Percentiles rank a stretch among this genome's conserved stretches.
Conservation (phyloP, 106 monocot species). For the Triglochin maritima region DNA sequence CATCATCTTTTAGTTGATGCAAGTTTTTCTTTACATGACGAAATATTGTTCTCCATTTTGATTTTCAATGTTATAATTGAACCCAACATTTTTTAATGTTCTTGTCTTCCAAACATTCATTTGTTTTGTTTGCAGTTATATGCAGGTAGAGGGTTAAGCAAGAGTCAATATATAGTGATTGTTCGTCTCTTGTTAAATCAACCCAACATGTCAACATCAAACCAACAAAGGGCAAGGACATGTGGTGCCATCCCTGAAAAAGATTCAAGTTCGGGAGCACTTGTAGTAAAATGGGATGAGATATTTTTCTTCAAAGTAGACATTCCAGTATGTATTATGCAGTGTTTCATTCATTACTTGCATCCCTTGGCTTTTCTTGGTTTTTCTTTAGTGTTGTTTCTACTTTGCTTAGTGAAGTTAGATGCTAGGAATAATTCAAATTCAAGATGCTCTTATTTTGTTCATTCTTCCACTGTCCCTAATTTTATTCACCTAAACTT, state of each 20-base stretch:
- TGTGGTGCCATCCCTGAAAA: slow-evolving; percentile 38
- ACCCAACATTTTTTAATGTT: not conserved
- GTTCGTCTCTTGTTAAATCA: slow-evolving; percentile 31
- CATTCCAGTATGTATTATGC: slow-evolving; percentile 33
- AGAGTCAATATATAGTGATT: slow-evolving; percentile 30
- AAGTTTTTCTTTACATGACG: too few relatives aligned
- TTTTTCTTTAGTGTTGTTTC: not conserved
- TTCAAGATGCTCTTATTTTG: too few relatives aligned
- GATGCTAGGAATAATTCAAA: too few relatives aligned
- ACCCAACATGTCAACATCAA: slow-evolving; percentile 24
- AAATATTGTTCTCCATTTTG: too few relatives aligned
- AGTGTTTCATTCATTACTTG: not conserved
- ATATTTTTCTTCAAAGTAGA: slow-evolving; percentile 87
- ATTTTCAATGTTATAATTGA: too few relatives aligned
- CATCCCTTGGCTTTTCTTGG: not conserved
- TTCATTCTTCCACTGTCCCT: too few relatives aligned
- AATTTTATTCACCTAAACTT: too few relatives aligned
- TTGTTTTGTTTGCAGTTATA: not conserved
- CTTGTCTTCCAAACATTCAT: not conserved
- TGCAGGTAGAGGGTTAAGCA: slow-evolving; percentile 23
- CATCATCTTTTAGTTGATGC: too few relatives aligned
- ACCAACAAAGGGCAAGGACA: slow-evolving; percentile 68
- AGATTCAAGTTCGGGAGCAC: slow-evolving; percentile 18
- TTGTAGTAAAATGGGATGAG: slow-evolving; percentile 68
- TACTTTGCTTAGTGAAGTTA: not conserved